Conservation (phyloP, 768 basidiomycete species). For the Termitomyces sp. region DNA sequence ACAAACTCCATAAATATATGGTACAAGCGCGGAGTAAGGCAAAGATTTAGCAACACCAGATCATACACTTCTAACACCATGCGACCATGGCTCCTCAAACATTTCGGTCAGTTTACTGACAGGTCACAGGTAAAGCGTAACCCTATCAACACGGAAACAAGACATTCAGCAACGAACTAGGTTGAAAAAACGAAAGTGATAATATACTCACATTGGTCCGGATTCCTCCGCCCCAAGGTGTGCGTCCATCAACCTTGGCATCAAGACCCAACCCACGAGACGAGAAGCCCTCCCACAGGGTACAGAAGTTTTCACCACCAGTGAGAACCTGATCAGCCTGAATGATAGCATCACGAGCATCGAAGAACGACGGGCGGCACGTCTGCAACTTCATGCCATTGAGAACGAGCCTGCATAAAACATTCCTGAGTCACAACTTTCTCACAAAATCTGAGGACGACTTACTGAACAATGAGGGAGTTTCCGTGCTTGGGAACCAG, state of each 20-base stretch:
- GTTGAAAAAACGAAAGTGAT: not conserved
- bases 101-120: no score
- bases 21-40: no score
- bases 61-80: no score
- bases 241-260: constrained; percentile 68
- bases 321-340: constrained; percentile 89
- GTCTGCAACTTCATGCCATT: constrained; percentile 95
- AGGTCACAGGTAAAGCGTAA: no score
- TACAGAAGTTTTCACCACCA: constrained; percentile 89
- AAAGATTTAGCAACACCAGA: no score
- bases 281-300: constrained; percentile 83
- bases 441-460: no score
- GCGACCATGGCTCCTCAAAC: no score
- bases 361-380: constrained; percentile 88
- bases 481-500: constrained; percentile 91
- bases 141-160: no score
- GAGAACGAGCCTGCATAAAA: constrained; percentile 58
- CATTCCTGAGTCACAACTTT: no score
- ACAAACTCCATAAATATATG: no score
- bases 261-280: constrained; percentile 77
- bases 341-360: constrained; percentile 86
- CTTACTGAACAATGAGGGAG: constrained; percentile 69
- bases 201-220: constrained; percentile 53
- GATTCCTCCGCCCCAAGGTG: constrained; percentile 93
- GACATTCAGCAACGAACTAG: not conserved